phyloP scores from a whole-genome alignment of 192 early-diverging fungal species.

The Powellomyces hirtus region DNA sequence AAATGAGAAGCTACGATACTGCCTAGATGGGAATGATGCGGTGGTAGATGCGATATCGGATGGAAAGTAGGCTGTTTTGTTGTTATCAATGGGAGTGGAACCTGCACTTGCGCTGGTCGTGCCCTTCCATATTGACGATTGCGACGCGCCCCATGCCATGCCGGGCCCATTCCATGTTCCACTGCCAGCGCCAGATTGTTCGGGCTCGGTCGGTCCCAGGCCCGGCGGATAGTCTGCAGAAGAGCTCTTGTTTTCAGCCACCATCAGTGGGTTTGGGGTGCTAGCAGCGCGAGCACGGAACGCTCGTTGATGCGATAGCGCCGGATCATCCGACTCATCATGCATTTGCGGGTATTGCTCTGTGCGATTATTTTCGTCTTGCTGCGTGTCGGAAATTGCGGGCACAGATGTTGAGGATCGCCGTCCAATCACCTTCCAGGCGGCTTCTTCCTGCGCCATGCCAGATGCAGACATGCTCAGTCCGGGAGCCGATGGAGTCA shows the following conservation, averaged over 20 bases:
- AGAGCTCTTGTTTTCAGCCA: background rate
- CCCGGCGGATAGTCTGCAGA: slow-evolving; percentile 3
- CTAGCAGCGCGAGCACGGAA: slow-evolving; percentile 34
- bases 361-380: no score
- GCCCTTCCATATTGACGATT: slow-evolving; percentile 31
- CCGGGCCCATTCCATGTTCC: background rate
- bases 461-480: no score
- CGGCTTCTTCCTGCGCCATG: no score
- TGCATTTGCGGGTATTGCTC: background rate
- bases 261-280: slow-evolving; percentile 33
- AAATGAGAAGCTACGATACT: slow-evolving; percentile 63
- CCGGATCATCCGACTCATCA: slow-evolving; percentile 32
- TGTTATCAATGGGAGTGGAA: slow-evolving; percentile 9
- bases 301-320: slow-evolving; percentile 33
- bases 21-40: slow-evolving; percentile 31
- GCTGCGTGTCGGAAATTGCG: no score
- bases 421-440: no score
- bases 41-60: slow-evolving; percentile 14
- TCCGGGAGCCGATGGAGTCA: no score
- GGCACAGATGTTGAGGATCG: no score
- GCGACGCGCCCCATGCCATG: slow-evolving; percentile 8
- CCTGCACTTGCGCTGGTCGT: slow-evolving; percentile 24
- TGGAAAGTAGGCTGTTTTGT: slow-evolving; percentile 35
- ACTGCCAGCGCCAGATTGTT: slow-evolving; percentile 2
- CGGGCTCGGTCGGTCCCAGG: slow-evolving; percentile 12